These are phyloP conservation scores for Pseudogymnoascus sp. DNA, from an alignment of 2,329 filamentous ascomycete species.

Conservation along the genomic window DNA sequence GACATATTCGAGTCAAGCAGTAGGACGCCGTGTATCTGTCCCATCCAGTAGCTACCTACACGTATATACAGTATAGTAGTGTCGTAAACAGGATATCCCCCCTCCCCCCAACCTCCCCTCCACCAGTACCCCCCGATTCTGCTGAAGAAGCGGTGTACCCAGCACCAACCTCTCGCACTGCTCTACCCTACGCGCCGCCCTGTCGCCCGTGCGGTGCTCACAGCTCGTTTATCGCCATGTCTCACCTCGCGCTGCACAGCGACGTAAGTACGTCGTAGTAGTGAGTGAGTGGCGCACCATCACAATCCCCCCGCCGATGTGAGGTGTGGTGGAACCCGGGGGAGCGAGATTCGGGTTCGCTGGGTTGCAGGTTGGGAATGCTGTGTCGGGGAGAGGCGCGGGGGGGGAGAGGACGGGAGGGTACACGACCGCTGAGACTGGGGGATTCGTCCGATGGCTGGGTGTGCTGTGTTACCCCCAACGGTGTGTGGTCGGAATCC, in stretches of 20 bases:
- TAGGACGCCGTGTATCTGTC: neutral
- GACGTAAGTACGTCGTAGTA: too few species aligned
- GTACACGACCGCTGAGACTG: neutral
- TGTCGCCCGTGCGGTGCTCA: neutral
- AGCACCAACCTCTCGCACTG: neutral
- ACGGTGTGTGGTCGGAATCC: neutral
- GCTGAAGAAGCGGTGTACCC: neutral
- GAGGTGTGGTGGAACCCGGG: neutral
- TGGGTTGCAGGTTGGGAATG: neutral
- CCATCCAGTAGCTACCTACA: neutral
- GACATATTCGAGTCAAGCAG: neutral
- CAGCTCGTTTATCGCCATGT: constrained; percentile 1
- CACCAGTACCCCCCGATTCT: neutral
- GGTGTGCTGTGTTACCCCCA: neutral
- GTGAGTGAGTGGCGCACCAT: too few species aligned
- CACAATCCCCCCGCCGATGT: too few species aligned
- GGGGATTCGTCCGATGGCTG: neutral
- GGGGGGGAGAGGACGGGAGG: neutral
- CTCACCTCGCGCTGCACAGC: neutral
- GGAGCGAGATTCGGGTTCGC: neutral
- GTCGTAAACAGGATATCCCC: neutral
- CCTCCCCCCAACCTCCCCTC: neutral
- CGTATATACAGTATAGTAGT: too few species aligned
- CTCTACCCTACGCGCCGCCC: neutral
- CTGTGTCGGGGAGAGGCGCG: neutral